phyloP scores from a whole-genome alignment of 306 rosid species.

The Acacia melanoxylon region DNA sequence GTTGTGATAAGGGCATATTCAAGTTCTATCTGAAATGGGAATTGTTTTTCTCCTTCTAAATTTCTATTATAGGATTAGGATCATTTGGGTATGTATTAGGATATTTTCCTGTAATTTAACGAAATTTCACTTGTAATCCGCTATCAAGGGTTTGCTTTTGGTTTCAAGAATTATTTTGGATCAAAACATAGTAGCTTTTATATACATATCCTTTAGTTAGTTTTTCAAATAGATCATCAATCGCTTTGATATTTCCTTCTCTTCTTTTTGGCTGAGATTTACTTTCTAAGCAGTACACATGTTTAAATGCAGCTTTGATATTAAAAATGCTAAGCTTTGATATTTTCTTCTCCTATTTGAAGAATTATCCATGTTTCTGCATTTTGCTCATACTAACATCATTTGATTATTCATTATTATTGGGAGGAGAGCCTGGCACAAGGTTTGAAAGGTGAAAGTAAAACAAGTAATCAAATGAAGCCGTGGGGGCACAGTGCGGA shows the following conservation, averaged over 20 bases:
- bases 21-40: background rate
- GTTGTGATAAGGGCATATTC: background rate
- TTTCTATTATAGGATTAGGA: background rate
- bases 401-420: too few species aligned
- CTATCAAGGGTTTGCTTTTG: background rate
- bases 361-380: too few species aligned
- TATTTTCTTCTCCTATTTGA: too few species aligned
- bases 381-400: too few species aligned
- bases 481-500: too few species aligned
- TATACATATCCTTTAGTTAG: background rate
- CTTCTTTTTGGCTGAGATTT: background rate
- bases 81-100: background rate
- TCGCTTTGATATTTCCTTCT: too few species aligned
- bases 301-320: background rate
- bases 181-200: too few species aligned
- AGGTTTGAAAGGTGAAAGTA: too few species aligned
- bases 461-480: too few species aligned
- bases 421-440: too few species aligned
- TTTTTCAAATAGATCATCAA: background rate
- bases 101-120: background rate
- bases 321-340: too few species aligned
- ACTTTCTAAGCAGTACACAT: background rate
- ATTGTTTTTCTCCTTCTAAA: background rate
- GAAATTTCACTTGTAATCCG: background rate
- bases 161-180: too few species aligned